Base-by-base conservation (phyloP, 352 stramenopile species). In the Globisporangium cederbergense region DNA sequence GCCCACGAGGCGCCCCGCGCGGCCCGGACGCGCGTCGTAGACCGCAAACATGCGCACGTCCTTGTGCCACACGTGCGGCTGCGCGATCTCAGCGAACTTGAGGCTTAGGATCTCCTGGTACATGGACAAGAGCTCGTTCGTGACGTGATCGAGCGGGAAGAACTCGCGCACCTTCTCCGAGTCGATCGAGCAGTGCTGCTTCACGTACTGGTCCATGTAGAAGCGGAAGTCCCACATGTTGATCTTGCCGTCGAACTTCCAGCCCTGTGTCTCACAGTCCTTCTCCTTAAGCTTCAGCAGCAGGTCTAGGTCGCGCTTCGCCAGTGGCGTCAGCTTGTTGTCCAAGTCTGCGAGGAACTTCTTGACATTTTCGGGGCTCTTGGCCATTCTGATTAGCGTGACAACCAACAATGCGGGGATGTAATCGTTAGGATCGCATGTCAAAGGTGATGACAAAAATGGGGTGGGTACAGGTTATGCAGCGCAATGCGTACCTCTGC, bases 171-270 rank as follows among this genome's bases (percentile, higher is more conserved):
- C 74, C 60, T 89, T 83, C 65, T 96, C 85, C 4, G 83, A 71
- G 70, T 97, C 90, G 43, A 97, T 93, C 43, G 83, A 86, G 70
- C 83, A 95, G 71, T 96, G 71, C 51, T 93, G 85, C 68, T 96
- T 96, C 42, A 95, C 74, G 70, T 88, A 89, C 56, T 89, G 75
- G 66, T 95, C 87, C 72, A 88, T 90, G 77, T 97, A 97, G 75
- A 93, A 97, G 20, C 76, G 77, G 55, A 91, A 92, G 74, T 97
- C 90, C 85, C 87, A 97, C 71, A 95, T 93, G 74, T 97, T 92
- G 70, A 97, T 75, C 66, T 93, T 90, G 52, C 84, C 87, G 64
- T 95, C 86, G 61, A 90, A 91, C 58, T 86, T 77, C 73, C 74
- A 76, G 2, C 58, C 72, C 32, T 86, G 76, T 20, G 60, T 60